Percentiles rank a stretch among this genome's conserved stretches.
phyloP scores from a whole-genome alignment of 176 grass and related monocot species.

The Oryza longistaminata region DNA sequence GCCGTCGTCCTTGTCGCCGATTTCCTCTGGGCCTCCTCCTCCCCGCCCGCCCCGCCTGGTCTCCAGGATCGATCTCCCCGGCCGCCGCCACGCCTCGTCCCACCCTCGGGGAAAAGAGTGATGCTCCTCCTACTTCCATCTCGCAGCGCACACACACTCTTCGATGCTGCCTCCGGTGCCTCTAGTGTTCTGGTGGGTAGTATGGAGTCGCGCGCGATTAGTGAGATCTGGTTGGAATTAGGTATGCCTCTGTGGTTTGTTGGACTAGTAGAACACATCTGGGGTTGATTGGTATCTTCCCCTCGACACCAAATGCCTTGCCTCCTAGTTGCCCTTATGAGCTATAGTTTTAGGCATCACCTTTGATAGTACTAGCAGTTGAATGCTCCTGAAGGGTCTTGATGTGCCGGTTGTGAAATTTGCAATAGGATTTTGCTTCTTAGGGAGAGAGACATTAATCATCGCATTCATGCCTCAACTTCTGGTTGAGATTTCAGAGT shows the following conservation, averaged over 20 bases:
- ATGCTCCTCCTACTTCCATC: constrained; percentile 11
- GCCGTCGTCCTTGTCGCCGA: constrained; percentile 71
- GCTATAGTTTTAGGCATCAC: background rate
- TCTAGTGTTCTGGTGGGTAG: background rate
- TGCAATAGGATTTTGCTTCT: background rate
- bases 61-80: constrained; percentile 41
- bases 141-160: background rate
- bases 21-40: constrained; percentile 72
- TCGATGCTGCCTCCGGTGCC: background rate
- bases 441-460: background rate
- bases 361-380: background rate
- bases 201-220: background rate
- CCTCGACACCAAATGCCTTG: constrained; percentile 19
- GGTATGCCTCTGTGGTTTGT: background rate
- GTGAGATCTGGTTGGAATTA: constrained; percentile 33
- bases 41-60: constrained; percentile 42
- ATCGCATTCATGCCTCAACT: background rate
- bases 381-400: background rate
- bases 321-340: background rate
- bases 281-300: background rate
- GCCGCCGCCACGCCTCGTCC: constrained; percentile 4
- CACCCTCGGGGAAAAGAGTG: constrained; percentile 35
- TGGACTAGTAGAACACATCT: background rate
- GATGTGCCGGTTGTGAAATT: too few relatives aligned
- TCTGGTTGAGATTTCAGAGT: background rate